Evolutionary conservation across 306 rosid genomes (phyloP), one percentile per base, ranked within the genome.

Genomic region (Urtica urens): DNA sequence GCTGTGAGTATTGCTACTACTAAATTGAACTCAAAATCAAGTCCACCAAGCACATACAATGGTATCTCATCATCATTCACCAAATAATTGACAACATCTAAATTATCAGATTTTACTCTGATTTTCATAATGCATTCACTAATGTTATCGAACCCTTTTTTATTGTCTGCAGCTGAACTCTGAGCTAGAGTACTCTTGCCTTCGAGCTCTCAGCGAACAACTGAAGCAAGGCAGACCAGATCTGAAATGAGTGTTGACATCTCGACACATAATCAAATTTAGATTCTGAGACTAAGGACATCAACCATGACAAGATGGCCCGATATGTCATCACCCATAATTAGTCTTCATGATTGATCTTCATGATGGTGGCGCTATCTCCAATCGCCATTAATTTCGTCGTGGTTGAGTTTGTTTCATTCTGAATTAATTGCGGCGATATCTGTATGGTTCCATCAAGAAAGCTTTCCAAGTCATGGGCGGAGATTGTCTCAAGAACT

Each of bases 101-200:
- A 1, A 9, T 45, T 10, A 45, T 45, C 1, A 11, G 29, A n/a
- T 2, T 21, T 10, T 3, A 3, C 24, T 10, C n/a, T 5, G 16
- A 10, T n/a, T 10, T 22, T 45, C 3, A 37, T 3, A 1, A 37
- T 12, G 15, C 16, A 37, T 3, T 37, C 16, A 12, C 16, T 37
- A 18, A 37, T 2, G 24, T 19, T 45, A 26, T 21, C 4, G 2
- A 18, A 45, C 1, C 50, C n/a, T n/a, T n/a, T 7, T 45, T 45
- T 3, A 12, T 10, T 10, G 18, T 3, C 7, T 46, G 51, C 0
- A 51, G 7, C 18, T 11, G 23, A 2, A 16, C 1, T 1, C 28
- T 23, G 33, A 15, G 57, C 56, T 58, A 72, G 51, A 42, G 65
- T 38, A 59, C 14, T 3, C 39, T 12, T 10, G 39, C 39, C 10